Evolutionary conservation across 1,284 basidiomycete species (phyloP).

Genomic region (Microbotryomycetes sp.): DNA sequence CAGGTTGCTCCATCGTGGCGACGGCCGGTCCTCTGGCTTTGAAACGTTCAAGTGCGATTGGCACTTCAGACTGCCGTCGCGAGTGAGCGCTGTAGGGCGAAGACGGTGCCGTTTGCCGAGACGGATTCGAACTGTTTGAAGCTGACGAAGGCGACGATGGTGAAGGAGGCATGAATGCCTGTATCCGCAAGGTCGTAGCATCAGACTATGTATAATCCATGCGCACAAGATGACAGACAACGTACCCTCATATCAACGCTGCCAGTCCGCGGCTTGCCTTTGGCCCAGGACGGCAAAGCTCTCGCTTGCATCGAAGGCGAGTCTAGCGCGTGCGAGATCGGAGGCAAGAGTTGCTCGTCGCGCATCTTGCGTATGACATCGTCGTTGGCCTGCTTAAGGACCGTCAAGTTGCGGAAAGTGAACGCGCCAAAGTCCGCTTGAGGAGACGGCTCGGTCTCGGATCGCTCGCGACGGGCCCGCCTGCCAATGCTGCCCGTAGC

Average conservation of each 20-base stretch:
- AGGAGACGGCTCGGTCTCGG: slow-evolving; percentile 17
- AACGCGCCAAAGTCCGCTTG: slow-evolving; percentile 88
- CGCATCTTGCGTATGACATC: slow-evolving; percentile 89
- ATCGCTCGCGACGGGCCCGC: slow-evolving; percentile 15
- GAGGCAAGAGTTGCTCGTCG: slow-evolving; percentile 41
- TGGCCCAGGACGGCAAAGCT: not conserved
- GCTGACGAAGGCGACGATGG: slow-evolving; percentile 22
- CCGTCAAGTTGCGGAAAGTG: slow-evolving; percentile 94
- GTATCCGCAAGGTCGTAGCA: not conserved
- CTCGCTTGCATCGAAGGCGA: slow-evolving; percentile 31
- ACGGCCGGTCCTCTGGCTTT: slow-evolving; percentile 45
- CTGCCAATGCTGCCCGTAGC: not conserved
- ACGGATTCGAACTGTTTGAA: slow-evolving; percentile 30
- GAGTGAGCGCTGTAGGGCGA: slow-evolving; percentile 13
- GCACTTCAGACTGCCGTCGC: slow-evolving; percentile 6
- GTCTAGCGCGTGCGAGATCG: slow-evolving; percentile 15
- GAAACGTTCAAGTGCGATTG: slow-evolving; percentile 79
- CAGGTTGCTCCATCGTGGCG: not conserved
- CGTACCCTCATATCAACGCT: slow-evolving; percentile 24
- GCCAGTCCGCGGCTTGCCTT: slow-evolving; percentile 7
- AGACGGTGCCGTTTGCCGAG: slow-evolving; percentile 20
- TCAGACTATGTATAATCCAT: no score
- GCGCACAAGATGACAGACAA: not conserved
- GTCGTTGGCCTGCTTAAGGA: slow-evolving; percentile 97
- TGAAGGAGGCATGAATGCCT: slow-evolving; percentile 2